Percentiles rank a stretch among this genome's conserved stretches.
phyloP scores from a whole-genome alignment of 257 asterid genomes.

The Nicotiana obtusifolia region DNA sequence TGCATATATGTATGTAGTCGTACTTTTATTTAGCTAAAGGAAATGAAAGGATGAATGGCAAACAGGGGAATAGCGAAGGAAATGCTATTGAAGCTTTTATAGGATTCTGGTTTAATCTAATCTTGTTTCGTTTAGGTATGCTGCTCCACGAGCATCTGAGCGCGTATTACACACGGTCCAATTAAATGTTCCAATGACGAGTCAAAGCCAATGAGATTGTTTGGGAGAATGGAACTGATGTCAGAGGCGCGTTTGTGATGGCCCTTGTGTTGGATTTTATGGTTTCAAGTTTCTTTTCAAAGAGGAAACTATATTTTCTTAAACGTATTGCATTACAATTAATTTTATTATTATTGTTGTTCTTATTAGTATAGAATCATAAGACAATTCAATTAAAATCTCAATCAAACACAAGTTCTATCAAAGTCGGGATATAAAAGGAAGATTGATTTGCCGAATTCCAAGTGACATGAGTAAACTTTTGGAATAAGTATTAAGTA shows the following conservation, averaged over 20 bases:
- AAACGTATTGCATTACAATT: background rate
- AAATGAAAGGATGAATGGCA: background rate
- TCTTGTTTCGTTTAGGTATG: background rate
- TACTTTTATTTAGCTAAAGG: background rate
- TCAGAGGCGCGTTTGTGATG: background rate
- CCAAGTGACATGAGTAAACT: too few species aligned
- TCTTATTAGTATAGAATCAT: too few species aligned
- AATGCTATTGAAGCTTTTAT: background rate
- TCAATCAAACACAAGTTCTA: too few species aligned
- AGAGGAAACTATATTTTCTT: background rate
- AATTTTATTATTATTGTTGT: too few species aligned
- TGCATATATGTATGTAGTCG: background rate
- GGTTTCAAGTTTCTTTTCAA: background rate
- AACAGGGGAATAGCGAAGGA: background rate
- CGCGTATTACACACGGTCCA: background rate
- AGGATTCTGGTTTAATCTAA: background rate
- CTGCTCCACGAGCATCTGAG: background rate
- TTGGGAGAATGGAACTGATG: background rate
- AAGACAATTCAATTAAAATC: too few species aligned
- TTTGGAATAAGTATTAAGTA: too few species aligned
- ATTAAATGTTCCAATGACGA: background rate
- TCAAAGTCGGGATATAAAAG: too few species aligned
- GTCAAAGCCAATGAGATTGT: background rate
- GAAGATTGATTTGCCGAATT: too few species aligned
- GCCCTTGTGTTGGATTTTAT: background rate